Base-by-base conservation (phyloP, 2,329 filamentous ascomycete genomes). In the Periglandula ipomoeae region DNA sequence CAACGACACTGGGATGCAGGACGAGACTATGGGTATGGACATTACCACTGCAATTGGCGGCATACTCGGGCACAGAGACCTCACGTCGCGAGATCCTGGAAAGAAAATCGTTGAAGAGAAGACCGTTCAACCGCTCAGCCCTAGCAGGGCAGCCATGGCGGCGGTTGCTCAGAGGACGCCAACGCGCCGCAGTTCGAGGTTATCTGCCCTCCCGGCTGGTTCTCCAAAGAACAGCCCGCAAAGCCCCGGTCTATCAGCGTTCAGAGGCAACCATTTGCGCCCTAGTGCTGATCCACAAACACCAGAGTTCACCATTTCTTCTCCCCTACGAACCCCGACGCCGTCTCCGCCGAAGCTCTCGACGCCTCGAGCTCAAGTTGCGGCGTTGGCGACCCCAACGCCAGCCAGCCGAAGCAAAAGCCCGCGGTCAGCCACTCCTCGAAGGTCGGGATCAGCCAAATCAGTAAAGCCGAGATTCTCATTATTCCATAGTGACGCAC, bases 21-120 rank as follows among this genome's bases (percentile, higher is more conserved):
- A 59, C 9, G 56, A 65, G 45, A 81, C 78, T 1, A 71, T 76
- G 61, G 79, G 74, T 1, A 86, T 87, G 82, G 82, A 86, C 41
- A 79, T 86, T 61, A 86, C 83, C 2, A 72, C 72, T 41, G 78
- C 76, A 5, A 69, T 85, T 42, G 83, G 84, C 9, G 72, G 73
- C 8, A 86, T 88, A 45, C 67, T 85, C 60, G 62, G 52, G 22
- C 61, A 56, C 30, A 55, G 47, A n/a, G 50, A 69, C 63, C 53
- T 54, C 9, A 54, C 50, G n/a, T 57, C 58, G 8, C 58, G 59
- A 32, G 53, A 67, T 54, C 59, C 65, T 32, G 78, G 73, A 8
- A 82, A 78, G 59, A 71, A 71, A 42, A 61, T 78, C 11, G 79
- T 82, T 76, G 78, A 82, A 55, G 65, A 76, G 54, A 80, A 83